Base-by-base conservation (phyloP, 306 rosid species). In the Parietaria judaica region DNA sequence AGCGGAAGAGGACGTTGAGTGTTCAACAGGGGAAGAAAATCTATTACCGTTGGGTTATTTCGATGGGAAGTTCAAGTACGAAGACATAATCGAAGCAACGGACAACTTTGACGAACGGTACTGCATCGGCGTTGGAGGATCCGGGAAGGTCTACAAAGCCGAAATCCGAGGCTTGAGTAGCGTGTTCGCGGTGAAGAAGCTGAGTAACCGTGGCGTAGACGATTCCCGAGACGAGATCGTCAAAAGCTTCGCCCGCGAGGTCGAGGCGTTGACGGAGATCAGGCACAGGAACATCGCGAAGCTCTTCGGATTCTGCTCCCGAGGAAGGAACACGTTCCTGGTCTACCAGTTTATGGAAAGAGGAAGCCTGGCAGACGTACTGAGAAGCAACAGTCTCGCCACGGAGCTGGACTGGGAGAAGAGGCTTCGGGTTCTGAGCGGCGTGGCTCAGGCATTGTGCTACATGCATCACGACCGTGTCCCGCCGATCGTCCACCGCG, bases 41-140 rank as follows among this genome's bases (percentile, higher is more conserved):
- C 47, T n/a, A 47, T 34, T 69, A 34, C n/a, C 50, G 0, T 38
- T 53, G 14, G 35, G 58, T 34, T 37, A 41, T 23, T 59, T 65
- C 14, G 53, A 70, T 41, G 76, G 72, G 39, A 70, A 49, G 46
- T 36, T 56, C 8, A 11, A 14, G 65, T 75, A 66, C 14, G 6
- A 12, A 7, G 70, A 75, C 37, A 75, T 66, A 38, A 14, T 75
- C 8, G 41, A 41, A 31, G 69, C 80, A 35, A 75, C 76, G 2
- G 12, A 44, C 46, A 47, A 23, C 60, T 75, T 75, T 39, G 66
- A 70, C 23, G 44, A 52, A 10, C 31, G 3, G 1, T 66, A 55
- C 63, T 70, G 76, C 66, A 51, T 75, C 47, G 70, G 80, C 36
- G 47, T 10, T 1, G 80, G 76, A 14, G 76, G 72, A 56, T 51